These are phyloP conservation scores for Rhizophora mangle DNA, from an alignment of 345 rosid species.

Conservation along the genomic window DNA sequence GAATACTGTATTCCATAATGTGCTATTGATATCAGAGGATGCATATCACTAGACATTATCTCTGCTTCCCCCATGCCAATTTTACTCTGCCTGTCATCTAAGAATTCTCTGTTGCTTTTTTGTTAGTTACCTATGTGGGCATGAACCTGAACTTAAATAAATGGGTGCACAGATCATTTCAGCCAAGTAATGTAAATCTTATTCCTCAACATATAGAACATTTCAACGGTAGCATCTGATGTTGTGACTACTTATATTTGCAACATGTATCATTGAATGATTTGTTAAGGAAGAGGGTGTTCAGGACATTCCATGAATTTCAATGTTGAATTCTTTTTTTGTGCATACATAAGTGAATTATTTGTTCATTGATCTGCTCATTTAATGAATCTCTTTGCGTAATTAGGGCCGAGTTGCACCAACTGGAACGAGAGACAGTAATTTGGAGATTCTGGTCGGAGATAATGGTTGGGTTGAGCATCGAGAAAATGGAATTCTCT, in stretches of 20 bases:
- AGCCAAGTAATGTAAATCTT: no score
- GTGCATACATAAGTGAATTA: background rate
- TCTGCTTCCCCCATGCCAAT: no score
- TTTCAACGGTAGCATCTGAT: background rate
- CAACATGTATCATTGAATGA: background rate
- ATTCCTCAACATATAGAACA: no score
- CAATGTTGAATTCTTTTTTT: background rate
- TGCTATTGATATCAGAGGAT: no score
- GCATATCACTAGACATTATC: no score
- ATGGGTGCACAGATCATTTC: background rate
- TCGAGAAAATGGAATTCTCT: constrained; percentile 76
- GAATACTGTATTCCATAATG: no score
- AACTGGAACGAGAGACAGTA: constrained; percentile 79
- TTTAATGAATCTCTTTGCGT: constrained; percentile 16
- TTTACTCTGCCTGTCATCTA: no score
- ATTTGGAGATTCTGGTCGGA: constrained; percentile 77
- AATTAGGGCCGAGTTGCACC: constrained; percentile 72
- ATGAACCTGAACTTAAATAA: no score
- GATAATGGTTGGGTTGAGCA: constrained; percentile 90
- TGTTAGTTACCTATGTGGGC: background rate
- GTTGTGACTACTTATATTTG: background rate
- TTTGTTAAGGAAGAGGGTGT: background rate
- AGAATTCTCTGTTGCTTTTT: background rate
- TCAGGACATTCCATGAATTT: background rate
- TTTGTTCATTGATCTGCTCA: background rate